Conservation (phyloP, 257 asterid genomes). For the Catharanthus roseus region DNA sequence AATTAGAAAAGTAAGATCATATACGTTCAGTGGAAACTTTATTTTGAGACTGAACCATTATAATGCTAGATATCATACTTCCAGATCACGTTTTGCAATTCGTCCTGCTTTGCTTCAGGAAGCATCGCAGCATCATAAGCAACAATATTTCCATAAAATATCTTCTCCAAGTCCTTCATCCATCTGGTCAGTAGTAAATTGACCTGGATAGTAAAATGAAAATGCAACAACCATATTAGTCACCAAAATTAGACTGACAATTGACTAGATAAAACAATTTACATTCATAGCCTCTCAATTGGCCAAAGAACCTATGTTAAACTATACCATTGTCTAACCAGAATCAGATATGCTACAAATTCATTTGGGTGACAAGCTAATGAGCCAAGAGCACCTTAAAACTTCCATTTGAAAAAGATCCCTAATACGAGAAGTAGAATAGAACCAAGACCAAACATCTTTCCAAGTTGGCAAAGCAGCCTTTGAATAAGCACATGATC, state of each 20-base stretch:
- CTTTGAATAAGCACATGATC: neutral
- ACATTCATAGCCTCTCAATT: neutral
- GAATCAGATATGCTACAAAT: neutral
- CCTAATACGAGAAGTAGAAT: neutral
- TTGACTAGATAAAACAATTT: neutral
- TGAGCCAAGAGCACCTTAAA: neutral
- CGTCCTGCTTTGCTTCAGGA: slow-evolving; percentile 74
- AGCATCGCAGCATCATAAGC: slow-evolving; percentile 83
- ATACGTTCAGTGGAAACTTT: neutral
- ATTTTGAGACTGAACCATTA: neutral
- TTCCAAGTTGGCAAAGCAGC: neutral
- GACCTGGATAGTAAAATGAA: slow-evolving; percentile 47
- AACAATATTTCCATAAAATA: slow-evolving; percentile 85
- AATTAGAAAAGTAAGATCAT: neutral
- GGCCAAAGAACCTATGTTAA: neutral
- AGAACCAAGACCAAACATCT: neutral
- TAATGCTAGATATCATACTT: slow-evolving; percentile 44
- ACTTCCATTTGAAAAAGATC: neutral
- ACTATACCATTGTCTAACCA: neutral
- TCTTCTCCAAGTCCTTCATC: slow-evolving; percentile 95
- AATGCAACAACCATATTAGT: neutral
- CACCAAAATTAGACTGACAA: neutral
- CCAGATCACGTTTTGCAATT: slow-evolving; percentile 78
- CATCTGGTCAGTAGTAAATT: slow-evolving; percentile 73
- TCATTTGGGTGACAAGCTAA: neutral